Conservation (phyloP, 2,329 filamentous ascomycete species). For the Aureobasidium namibiae region DNA sequence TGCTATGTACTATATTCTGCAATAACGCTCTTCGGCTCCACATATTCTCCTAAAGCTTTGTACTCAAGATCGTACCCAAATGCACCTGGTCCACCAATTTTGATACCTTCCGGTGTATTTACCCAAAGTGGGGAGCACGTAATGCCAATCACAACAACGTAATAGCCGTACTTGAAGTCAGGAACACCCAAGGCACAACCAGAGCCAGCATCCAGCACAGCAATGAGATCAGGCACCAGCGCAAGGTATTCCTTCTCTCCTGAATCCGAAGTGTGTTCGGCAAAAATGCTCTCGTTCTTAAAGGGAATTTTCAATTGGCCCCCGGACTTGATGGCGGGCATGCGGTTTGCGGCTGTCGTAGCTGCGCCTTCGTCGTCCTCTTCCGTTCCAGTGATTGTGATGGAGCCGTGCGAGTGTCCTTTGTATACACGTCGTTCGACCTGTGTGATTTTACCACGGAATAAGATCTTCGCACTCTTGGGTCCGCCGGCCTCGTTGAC, state of each 20-base stretch:
- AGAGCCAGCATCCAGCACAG: conserved; percentile 41
- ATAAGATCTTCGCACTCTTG: conserved; percentile 48
- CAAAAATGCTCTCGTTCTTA: conserved; percentile 68
- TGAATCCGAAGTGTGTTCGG: conserved; percentile 30
- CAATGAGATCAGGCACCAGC: conserved; percentile 43
- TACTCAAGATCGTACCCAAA: conserved; percentile 43
- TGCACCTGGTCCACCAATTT: conserved; percentile 42
- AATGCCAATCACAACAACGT: conserved; percentile 46
- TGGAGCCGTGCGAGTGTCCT: conserved; percentile 53
- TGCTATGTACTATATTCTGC: conserved; percentile 32
- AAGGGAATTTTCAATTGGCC: conserved; percentile 58
- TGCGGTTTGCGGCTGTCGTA: conserved; percentile 14
- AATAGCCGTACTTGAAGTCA: conserved; percentile 47
- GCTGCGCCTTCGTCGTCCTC: conserved; percentile 25
- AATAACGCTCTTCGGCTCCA: conserved; percentile 47
- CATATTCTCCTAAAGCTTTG: conserved; percentile 43
- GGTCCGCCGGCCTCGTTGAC: conserved; percentile 50
- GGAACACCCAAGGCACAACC: conserved; percentile 45
- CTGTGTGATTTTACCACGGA: conserved; percentile 55
- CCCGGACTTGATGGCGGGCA: conserved; percentile 27
- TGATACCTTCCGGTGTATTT: conserved; percentile 38
- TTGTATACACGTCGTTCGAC: conserved; percentile 50
- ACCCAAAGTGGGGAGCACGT: conserved; percentile 49
- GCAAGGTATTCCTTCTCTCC: conserved; percentile 36
- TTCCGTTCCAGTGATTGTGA: conserved; percentile 35